Evolutionary conservation across 1,284 basidiomycete species (phyloP).

Genomic region (Rhodotorula sp.): DNA sequence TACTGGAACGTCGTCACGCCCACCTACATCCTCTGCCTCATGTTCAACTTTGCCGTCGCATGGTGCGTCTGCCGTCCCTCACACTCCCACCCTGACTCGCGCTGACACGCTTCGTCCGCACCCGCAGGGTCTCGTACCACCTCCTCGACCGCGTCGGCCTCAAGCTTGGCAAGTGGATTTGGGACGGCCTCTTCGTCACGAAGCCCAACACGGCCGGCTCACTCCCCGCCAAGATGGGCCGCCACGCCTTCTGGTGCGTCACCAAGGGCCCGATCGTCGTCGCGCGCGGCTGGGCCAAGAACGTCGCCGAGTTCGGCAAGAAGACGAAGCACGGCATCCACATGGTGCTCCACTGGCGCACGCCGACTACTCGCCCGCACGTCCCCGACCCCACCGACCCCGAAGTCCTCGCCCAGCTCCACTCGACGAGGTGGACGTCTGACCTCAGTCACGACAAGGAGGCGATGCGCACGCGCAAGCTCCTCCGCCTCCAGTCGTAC

Average conservation of each 20-base stretch:
- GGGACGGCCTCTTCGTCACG: conserved; percentile 50
- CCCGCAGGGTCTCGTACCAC: conserved; percentile 48
- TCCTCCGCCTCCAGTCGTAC: conserved; percentile 48
- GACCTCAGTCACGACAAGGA: conserved; percentile 49
- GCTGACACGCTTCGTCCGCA: conserved; percentile 17
- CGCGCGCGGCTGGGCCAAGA: conserved; percentile 30
- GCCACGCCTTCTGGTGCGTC: conserved; percentile 39
- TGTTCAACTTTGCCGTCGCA: conserved; percentile 50
- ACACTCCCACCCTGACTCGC: conserved; percentile 15
- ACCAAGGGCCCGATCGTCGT: conserved; percentile 42
- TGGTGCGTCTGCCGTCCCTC: conserved; percentile 41
- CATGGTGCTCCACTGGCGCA: conserved; percentile 47
- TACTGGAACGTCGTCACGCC: conserved; percentile 51
- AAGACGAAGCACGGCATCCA: conserved; percentile 30
- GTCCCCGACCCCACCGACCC: conserved; percentile 47
- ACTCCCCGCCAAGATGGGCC: conserved; percentile 44
- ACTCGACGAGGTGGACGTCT: conserved; percentile 51
- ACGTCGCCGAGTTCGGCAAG: conserved; percentile 24
- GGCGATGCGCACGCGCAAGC: conserved; percentile 48
- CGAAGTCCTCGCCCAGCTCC: conserved; percentile 48
- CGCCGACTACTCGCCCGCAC: conserved; percentile 44
- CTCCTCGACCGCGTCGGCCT: conserved; percentile 48
- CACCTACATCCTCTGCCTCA: conserved; percentile 49
- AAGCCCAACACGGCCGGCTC: conserved; percentile 47
- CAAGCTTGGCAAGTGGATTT: conserved; percentile 51